A percentile compares a stretch with the other conserved stretches of the same genome.
Evolutionary conservation across 805 yeast genomes (phyloP).

Genomic region (Blastobotrys terrestris): DNA sequence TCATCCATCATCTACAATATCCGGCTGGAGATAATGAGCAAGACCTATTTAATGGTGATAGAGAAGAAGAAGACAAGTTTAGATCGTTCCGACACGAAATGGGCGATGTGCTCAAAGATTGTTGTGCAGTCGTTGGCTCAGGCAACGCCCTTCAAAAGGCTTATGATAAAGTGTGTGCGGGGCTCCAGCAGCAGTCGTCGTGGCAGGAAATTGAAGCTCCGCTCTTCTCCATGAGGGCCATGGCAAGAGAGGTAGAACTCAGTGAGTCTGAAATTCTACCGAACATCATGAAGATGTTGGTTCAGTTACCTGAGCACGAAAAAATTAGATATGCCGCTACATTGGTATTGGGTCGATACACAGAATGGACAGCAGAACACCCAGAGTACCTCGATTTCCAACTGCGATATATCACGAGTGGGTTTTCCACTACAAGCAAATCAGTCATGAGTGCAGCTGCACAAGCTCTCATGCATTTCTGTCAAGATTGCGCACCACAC

Average conservation of each 20-base stretch:
- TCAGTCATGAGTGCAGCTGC: constrained; percentile 75
- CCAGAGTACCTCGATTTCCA: constrained; percentile 78
- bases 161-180: constrained; percentile 47
- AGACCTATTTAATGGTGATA: constrained; percentile 56
- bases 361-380: constrained; percentile 89
- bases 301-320: constrained; percentile 74
- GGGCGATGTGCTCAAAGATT: constrained; percentile 96
- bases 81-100: constrained; percentile 91
- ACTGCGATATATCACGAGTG: constrained; percentile 73
- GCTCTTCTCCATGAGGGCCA: constrained; percentile 79
- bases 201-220: constrained; percentile 94
- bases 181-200: constrained; percentile 31
- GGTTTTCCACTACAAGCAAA: constrained; percentile 54
- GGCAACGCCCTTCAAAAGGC: constrained; percentile 65
- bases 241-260: constrained; percentile 84
- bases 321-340: constrained; percentile 90
- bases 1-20: constrained; percentile 66
- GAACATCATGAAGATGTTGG: constrained; percentile 60
- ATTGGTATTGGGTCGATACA: constrained; percentile 88
- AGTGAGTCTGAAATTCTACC: constrained; percentile 66
- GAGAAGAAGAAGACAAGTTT: constrained; percentile 86
- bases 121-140: constrained; percentile 87
- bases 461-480: constrained; percentile 87
- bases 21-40: constrained; percentile 44
- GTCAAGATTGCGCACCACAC: constrained; percentile 77